phyloP scores from a whole-genome alignment of 2,329 filamentous ascomycete species.

The Amphichorda felina region DNA sequence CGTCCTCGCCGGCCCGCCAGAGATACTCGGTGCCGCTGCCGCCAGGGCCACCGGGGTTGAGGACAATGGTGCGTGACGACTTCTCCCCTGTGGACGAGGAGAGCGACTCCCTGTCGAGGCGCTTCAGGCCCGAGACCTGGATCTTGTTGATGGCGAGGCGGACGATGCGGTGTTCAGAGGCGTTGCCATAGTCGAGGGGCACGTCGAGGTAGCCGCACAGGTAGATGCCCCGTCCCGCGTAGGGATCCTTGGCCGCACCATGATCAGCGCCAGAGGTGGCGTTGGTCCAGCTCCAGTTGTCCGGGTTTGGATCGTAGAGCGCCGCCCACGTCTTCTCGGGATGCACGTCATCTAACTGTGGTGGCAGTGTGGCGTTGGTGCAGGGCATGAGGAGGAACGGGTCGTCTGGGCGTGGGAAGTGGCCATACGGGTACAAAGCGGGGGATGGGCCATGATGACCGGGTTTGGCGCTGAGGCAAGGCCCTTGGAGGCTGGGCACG shows the following conservation, averaged over 20 bases:
- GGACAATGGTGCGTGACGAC: constrained; percentile 20
- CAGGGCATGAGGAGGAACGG: too few relatives aligned
- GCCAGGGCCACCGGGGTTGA: constrained; percentile 35
- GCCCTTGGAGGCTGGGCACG: too few relatives aligned
- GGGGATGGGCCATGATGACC: too few relatives aligned
- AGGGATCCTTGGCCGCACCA: constrained; percentile 9
- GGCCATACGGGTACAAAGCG: too few relatives aligned
- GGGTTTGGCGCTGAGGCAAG: too few relatives aligned
- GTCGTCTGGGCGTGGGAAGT: too few relatives aligned
- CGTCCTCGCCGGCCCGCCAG: constrained; percentile 17
- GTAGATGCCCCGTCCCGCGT: constrained; percentile 28
- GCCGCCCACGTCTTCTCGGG: too few relatives aligned
- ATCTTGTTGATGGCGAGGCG: constrained; percentile 37
- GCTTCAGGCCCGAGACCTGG: constrained; percentile 31
- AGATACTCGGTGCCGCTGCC: constrained; percentile 26
- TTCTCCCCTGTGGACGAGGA: constrained; percentile 20
- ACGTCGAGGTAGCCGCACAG: constrained; percentile 36
- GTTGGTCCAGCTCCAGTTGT: constrained; percentile 33
- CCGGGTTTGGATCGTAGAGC: too few relatives aligned
- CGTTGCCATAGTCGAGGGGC: constrained; percentile 34
- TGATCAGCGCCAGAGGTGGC: constrained; percentile 9
- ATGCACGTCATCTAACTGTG: too few relatives aligned
- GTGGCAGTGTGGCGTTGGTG: too few relatives aligned
- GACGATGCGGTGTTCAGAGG: constrained; percentile 26
- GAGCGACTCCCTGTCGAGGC: constrained; percentile 1